Evolutionary conservation across 805 yeast species (phyloP).

Genomic region (Pichia exigua): DNA sequence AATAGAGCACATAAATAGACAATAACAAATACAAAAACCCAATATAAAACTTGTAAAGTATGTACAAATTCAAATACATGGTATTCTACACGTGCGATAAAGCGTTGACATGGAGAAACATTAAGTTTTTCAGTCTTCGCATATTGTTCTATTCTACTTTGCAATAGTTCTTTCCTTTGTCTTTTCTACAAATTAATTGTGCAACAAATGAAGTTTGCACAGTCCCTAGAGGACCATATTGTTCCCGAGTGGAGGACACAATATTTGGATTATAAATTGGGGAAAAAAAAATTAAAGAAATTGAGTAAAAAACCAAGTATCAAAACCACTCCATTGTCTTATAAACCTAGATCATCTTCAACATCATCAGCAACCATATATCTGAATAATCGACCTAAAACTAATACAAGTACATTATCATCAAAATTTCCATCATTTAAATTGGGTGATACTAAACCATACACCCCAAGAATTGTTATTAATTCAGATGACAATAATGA

Average conservation of each 20-base stretch:
- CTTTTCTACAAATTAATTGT: not conserved
- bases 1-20: too few relatives aligned
- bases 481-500: not conserved
- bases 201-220: conserved; percentile 56
- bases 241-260: conserved; percentile 89
- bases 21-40: too few relatives aligned
- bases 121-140: too few relatives aligned
- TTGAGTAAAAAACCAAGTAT: conserved; percentile 15
- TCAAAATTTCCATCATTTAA: not conserved
- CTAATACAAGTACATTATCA: not conserved
- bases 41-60: too few relatives aligned
- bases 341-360: not conserved
- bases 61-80: too few relatives aligned
- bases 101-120: not conserved
- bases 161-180: not conserved
- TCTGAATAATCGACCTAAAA: not conserved
- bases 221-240: conserved; percentile 54
- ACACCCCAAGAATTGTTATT: not conserved
- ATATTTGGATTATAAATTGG: conserved; percentile 62
- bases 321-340: conserved; percentile 1
- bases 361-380: not conserved
- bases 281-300: conserved; percentile 33
- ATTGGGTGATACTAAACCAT: not conserved
- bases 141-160: too few relatives aligned
- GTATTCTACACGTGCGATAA: not conserved